A percentile compares a stretch with the other conserved stretches of the same genome.
These are phyloP conservation scores for Tuber melanosporum DNA, from an alignment of 495 filamentous ascomycete species.

Conservation along the genomic window DNA sequence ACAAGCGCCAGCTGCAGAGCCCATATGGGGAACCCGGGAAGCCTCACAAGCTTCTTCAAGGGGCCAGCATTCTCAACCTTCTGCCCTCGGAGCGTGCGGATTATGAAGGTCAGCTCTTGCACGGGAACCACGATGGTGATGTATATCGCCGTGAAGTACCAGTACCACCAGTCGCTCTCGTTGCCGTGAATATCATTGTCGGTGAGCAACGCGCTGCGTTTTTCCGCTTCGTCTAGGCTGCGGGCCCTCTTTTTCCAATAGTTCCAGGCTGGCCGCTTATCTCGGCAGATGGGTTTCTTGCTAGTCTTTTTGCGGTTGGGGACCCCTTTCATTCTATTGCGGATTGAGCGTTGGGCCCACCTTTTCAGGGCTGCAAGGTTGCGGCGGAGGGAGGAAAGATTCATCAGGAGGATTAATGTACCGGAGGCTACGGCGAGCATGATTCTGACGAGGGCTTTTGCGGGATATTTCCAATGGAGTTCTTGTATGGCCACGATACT, in stretches of 20 bases:
- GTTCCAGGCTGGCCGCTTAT: not conserved
- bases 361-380: not conserved
- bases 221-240: not conserved
- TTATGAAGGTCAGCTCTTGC: not conserved
- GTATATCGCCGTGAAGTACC: not conserved
- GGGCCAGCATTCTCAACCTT: not conserved
- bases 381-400: not conserved
- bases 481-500: conserved; percentile 3
- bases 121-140: not conserved
- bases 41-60: not conserved
- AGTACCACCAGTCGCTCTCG: not conserved
- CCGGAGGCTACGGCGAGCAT: not conserved
- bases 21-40: not conserved
- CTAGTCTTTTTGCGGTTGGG: not conserved
- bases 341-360: not conserved
- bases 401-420: not conserved
- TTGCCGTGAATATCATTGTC: not conserved
- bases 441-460: not conserved
- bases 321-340: not conserved
- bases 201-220: not conserved
- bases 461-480: not conserved
- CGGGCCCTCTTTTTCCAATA: not conserved
- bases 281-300: not conserved
- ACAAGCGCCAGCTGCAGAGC: not conserved
- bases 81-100: not conserved